Evolutionary conservation across 2,329 filamentous ascomycete species (phyloP).

Genomic region (Pseudodiploospora longispora): DNA sequence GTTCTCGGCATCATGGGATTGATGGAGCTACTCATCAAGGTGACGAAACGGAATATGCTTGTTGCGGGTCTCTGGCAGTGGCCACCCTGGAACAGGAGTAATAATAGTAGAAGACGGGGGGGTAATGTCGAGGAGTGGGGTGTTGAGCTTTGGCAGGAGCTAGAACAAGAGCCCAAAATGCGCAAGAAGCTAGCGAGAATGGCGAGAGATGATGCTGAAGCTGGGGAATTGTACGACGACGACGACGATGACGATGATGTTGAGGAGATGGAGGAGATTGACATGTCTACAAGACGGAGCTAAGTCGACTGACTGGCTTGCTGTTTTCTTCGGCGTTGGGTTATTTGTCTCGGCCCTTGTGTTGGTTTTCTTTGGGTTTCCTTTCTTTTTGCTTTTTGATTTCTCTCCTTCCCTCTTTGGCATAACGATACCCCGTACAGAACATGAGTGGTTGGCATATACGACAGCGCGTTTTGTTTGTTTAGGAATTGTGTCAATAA

Average conservation of each 20-base stretch:
- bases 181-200: conserved; percentile 33
- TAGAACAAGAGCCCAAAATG: conserved; percentile 43
- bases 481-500: no score
- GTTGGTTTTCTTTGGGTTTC: background rate
- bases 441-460: background rate
- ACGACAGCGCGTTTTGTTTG: background rate
- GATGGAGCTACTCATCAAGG: conserved; percentile 56
- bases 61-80: conserved; percentile 39
- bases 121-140: conserved; percentile 42
- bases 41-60: conserved; percentile 37
- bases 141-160: conserved; percentile 49
- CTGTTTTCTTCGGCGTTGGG: background rate
- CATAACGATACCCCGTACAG: conserved; percentile 2
- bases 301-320: background rate
- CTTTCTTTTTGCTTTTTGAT: background rate
- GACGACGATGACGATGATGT: conserved; percentile 9
- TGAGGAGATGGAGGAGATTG: conserved; percentile 7
- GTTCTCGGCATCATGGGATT: conserved; percentile 52
- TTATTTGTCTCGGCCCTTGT: background rate
- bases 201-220: conserved; percentile 25
- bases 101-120: conserved; percentile 13
- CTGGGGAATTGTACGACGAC: conserved; percentile 14
- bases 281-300: conserved; percentile 4
- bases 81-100: conserved; percentile 31
- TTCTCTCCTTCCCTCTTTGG: background rate